Base-by-base conservation (phyloP, 495 filamentous ascomycete genomes). In the Articulospora tetracladia region DNA sequence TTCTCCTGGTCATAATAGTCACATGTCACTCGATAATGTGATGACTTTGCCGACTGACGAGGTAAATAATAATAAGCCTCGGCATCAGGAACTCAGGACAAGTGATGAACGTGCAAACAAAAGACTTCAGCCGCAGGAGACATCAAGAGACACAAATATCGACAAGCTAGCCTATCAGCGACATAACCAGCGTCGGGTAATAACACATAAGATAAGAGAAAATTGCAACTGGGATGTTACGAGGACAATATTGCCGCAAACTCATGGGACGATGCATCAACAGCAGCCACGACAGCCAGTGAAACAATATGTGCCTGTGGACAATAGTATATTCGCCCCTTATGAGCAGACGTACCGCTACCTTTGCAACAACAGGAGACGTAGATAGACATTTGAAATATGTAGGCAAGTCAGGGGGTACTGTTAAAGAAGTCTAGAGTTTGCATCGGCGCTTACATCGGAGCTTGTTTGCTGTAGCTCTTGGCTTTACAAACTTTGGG, bases 261-360 rank as follows among this genome's bases (percentile, higher is more conserved):
- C 39, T 11, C 10, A 44, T 19, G 39, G 39, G 17, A 44, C 39
- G 3, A 32, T 32, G 30, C 4, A 44, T 11, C 8, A 44, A 3
- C 39, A 44, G 17, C 8, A 44, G 11, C 13, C 30, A 6, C 6
- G 13, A 13, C 30, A 6, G 13, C 30, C 30, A 13, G 15, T n/a
- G 17, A 12, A 17, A 17, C 47, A 46, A 51, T 63, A 63, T 22
- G 48, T 49, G 23, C 60, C 60, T 1, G 39, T 55, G 1, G 55
- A 58, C 34, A 63, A 63, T 25, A 58, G 48, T 24, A 22, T 15
- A 6, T 53, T 63, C 23, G 19, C 4, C 3, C 48, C 52, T 10
- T 63, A 63, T 36, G 55, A 34, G 24, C 27, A 50, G 15, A 63
- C 55, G 24, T 12, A 58, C 26, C 30, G 27, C 1, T 52, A 39